phyloP scores from a whole-genome alignment of 2,329 filamentous ascomycete genomes.

The Microthyrium microscopicum region DNA sequence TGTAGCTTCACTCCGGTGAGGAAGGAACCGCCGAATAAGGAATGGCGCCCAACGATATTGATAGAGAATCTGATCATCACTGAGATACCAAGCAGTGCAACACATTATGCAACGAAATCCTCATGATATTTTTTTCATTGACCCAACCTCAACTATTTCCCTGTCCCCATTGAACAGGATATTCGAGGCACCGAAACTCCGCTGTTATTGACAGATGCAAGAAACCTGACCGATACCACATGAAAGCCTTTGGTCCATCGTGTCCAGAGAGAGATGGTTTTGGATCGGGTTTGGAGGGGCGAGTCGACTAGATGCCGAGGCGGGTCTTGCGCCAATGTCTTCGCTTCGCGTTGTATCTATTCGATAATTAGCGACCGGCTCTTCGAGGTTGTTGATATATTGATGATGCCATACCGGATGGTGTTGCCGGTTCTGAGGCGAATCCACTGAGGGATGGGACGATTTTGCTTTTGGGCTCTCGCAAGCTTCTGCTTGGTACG shows the following conservation, averaged over 20 bases:
- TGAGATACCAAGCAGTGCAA: no score
- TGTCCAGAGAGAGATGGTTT: no score
- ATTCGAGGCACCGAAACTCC: no score
- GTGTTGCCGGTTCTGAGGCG: conserved; percentile 96
- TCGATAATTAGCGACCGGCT: neutral
- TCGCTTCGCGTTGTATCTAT: conserved; percentile 99
- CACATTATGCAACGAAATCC: no score
- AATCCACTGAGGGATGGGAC: conserved; percentile 99
- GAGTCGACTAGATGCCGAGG: conserved; percentile 81
- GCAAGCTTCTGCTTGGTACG: conserved; percentile 99
- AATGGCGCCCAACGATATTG: no score
- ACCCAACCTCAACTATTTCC: no score
- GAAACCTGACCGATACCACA: neutral
- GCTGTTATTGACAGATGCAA: no score
- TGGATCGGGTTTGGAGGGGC: conserved; percentile 16
- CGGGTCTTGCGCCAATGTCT: conserved; percentile 99
- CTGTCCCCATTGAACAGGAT: no score
- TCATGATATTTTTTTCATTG: no score
- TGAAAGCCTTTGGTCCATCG: conserved; percentile 3
- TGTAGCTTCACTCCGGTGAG: no score
- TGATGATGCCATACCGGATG: conserved; percentile 63
- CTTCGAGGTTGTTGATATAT: neutral
- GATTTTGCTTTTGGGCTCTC: conserved; percentile 99
- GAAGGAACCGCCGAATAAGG: no score
- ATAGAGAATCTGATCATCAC: no score